Conservation (phyloP, 176 grass and related monocot genomes). For the Bothriochloa decipiens region DNA sequence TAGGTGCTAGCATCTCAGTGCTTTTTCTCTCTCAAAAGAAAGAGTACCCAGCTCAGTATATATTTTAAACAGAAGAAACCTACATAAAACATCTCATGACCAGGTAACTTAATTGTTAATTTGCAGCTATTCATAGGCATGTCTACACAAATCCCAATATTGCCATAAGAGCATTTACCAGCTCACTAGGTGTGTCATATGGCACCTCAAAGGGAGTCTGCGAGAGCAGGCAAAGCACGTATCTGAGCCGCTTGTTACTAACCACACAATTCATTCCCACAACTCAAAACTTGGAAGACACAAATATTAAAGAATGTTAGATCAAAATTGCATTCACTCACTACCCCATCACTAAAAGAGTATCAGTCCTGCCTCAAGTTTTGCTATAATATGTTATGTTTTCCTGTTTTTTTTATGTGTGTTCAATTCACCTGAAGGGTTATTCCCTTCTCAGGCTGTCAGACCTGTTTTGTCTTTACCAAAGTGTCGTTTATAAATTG, state of each 20-base stretch:
- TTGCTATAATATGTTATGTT: neutral
- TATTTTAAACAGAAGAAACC: slow-evolving; percentile 13
- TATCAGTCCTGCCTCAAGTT: neutral
- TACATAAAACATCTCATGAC: slow-evolving; percentile 6
- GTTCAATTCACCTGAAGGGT: neutral
- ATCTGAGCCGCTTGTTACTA: slow-evolving; percentile 25
- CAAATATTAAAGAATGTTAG: neutral
- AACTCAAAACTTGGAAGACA: neutral
- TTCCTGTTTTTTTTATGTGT: neutral
- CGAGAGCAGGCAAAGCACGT: slow-evolving; percentile 26
- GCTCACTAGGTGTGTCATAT: neutral
- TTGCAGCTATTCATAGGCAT: slow-evolving; percentile 19
- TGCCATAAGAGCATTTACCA: slow-evolving; percentile 14
- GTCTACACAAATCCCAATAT: slow-evolving; percentile 16
- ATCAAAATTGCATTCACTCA: neutral
- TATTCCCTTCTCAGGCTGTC: neutral
- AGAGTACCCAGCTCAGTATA: slow-evolving; percentile 15
- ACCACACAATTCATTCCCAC: slow-evolving; percentile 21
- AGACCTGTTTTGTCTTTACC: neutral
- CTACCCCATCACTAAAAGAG: neutral
- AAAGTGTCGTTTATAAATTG: neutral
- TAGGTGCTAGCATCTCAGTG: slow-evolving; percentile 29
- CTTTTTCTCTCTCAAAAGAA: neutral
- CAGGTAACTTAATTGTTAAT: slow-evolving; percentile 15
- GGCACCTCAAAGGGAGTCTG: neutral